phyloP scores from a whole-genome alignment of 1,284 basidiomycete genomes.

The Leccinum solheimii region DNA sequence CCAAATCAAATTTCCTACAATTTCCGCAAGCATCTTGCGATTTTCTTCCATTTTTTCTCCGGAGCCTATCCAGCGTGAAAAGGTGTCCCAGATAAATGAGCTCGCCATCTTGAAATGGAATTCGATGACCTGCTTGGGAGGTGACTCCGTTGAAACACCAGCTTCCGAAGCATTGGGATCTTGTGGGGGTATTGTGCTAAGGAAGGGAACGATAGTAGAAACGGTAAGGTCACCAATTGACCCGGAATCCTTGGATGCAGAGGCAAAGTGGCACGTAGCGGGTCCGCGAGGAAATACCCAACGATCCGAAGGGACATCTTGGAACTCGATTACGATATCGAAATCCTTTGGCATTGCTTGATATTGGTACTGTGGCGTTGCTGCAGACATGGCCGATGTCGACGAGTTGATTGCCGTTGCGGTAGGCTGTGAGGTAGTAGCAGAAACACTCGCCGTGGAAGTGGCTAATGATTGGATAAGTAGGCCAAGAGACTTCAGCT shows the following conservation, averaged over 20 bases:
- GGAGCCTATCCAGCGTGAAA: conserved; percentile 59
- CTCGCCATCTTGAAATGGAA: conserved; percentile 50
- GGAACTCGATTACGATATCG: conserved; percentile 70
- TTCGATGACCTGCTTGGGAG: conserved; percentile 40
- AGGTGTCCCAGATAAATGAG: conserved; percentile 50
- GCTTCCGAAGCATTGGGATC: conserved; percentile 16
- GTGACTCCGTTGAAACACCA: conserved; percentile 8
- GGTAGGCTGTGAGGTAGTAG: conserved; percentile 14
- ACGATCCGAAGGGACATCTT: conserved; percentile 57
- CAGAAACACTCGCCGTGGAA: conserved; percentile 15
- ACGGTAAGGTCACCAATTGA: conserved; percentile 40
- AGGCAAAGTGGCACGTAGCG: conserved; percentile 44
- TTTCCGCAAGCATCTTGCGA: conserved; percentile 40
- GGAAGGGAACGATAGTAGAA: conserved; percentile 40
- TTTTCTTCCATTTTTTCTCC: conserved; percentile 47
- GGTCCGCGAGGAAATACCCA: conserved; percentile 65
- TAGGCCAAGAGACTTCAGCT: conserved; percentile 62
- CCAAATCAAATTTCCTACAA: conserved; percentile 36
- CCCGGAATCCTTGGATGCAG: conserved; percentile 21
- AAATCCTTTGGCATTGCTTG: conserved; percentile 47
- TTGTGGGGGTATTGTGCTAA: conserved; percentile 17
- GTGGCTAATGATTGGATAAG: conserved; percentile 58
- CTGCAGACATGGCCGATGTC: conserved; percentile 14
- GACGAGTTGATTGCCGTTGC: conserved; percentile 11
- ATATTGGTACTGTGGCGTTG: conserved; percentile 20